Conservation (phyloP, 805 yeast species). For the Saccharomycopsis capsularis region DNA sequence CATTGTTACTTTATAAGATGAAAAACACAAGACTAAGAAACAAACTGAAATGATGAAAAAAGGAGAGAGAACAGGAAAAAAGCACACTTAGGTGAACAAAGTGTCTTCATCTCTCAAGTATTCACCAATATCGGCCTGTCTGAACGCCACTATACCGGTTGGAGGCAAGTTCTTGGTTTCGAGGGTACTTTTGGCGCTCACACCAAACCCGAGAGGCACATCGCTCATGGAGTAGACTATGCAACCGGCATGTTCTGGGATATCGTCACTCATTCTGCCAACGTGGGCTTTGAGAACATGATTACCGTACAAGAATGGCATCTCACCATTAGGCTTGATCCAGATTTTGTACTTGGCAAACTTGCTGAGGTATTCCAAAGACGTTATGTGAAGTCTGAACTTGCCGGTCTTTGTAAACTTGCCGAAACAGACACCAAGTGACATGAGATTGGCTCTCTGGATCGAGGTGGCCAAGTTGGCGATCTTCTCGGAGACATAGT, state of each 20-base stretch:
- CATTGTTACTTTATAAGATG: too few species aligned
- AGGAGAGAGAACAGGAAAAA: too few species aligned
- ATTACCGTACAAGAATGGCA: constrained; percentile 96
- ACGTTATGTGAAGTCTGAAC: constrained; percentile 90
- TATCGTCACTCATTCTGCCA: constrained; percentile 94
- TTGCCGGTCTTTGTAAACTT: constrained; percentile 97
- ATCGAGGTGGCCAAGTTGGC: constrained; percentile 87
- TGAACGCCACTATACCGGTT: constrained; percentile 87
- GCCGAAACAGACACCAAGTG: constrained; percentile 89
- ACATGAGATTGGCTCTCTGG: constrained; percentile 84
- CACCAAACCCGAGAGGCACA: constrained; percentile 92
- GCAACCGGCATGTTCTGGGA: constrained; percentile 97
- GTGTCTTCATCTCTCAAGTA: constrained; percentile 97
- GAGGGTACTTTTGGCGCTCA: constrained; percentile 82
- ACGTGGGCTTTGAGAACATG: constrained; percentile 94
- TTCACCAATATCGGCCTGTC: constrained; percentile 98
- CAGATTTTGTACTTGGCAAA: constrained; percentile 91
- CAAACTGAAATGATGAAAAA: too few species aligned
- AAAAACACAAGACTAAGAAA: too few species aligned
- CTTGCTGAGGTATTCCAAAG: constrained; percentile 73
- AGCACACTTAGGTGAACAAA: constrained; percentile 71
- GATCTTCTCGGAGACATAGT: constrained; percentile 77
- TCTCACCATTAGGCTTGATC: constrained; percentile 96
- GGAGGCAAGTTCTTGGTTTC: constrained; percentile 88
- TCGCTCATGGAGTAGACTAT: constrained; percentile 87